Base-by-base conservation (phyloP, 1,139 yeast species). In the Suhomyces maxii region DNA sequence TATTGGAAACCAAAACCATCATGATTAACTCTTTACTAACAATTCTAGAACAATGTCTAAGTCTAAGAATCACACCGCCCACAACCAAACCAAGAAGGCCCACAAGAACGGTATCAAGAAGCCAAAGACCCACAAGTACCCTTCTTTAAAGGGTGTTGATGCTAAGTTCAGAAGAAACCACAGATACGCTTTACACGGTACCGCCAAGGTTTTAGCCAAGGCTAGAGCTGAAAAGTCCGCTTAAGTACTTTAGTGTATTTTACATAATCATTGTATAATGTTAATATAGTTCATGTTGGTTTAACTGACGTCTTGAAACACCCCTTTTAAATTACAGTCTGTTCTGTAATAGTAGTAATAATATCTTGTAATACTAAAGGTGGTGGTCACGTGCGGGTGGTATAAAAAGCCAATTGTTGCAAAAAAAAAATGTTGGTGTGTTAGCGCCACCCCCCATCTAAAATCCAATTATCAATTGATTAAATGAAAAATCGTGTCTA, bases 101-200 rank as follows among this genome's bases (percentile, higher is more conserved):
- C 99, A 93, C 97, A 91, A 85, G 77, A 93, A 93, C 89, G 99
- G 99, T 82, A 93, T 93, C 83, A 93, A 91, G 89, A 93, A 91
- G 91, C 97, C 97, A 69, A 87, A 82, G 84, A 86, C 97, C 73
- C 79, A 84, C 95, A 91, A 89, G 83, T 89, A 91, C 85, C 96
- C 97, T 65, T 90, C 98, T 61, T 84, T 89, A 79, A 91, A 89
- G 82, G 96, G 96, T 83, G 97, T 91, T 76, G 98, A 93, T 79
- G 86, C 99, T 73, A 93, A 93, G 87, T 93, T 93, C 95, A 85
- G 84, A 76, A 89, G 98, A 83, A 93, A 93, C 96, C 98, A 91
- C 93, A 90, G 89, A 82, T 89, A 85, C 80, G 98, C 97, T 80
- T 84, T 89, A 72, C 97, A 88, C 80, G 99, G 99, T 78, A 89